A percentile compares a stretch with the other conserved stretches of the same genome.
phyloP scores from a whole-genome alignment of 164 flowering plant genomes.

The Nymphaea thermarum region DNA sequence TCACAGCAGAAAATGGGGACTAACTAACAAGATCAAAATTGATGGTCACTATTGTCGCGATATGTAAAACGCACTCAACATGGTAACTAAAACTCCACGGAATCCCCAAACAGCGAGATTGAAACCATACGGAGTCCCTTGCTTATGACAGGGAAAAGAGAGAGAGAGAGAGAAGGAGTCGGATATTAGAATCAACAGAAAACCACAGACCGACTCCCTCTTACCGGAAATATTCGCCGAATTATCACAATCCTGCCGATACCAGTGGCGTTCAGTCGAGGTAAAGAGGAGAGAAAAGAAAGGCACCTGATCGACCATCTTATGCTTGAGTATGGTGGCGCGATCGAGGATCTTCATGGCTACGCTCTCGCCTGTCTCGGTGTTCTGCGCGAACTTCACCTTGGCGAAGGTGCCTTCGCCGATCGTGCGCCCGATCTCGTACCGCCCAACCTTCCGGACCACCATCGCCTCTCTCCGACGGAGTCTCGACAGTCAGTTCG shows the following conservation, averaged over 20 bases:
- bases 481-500: background rate
- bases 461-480: constrained; percentile 32
- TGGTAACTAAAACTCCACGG: no score
- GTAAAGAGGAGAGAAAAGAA: constrained; percentile 1
- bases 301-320: constrained; percentile 93
- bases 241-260: background rate
- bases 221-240: background rate
- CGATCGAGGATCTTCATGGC: constrained; percentile 99
- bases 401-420: constrained; percentile 98
- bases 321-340: constrained; percentile 82
- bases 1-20: no score
- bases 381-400: constrained; percentile 98
- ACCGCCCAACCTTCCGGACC: constrained; percentile 90
- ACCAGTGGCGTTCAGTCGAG: background rate
- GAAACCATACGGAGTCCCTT: no score
- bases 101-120: no score
- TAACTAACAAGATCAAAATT: no score
- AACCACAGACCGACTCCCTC: background rate
- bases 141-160: background rate
- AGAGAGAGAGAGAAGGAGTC: background rate
- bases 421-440: constrained; percentile 93
- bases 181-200: background rate
- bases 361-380: constrained; percentile 99
- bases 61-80: no score
- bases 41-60: no score